Conservation (phyloP, 225 moss, liverwort and hornwort genomes). For the Marchantia paleacea region DNA sequence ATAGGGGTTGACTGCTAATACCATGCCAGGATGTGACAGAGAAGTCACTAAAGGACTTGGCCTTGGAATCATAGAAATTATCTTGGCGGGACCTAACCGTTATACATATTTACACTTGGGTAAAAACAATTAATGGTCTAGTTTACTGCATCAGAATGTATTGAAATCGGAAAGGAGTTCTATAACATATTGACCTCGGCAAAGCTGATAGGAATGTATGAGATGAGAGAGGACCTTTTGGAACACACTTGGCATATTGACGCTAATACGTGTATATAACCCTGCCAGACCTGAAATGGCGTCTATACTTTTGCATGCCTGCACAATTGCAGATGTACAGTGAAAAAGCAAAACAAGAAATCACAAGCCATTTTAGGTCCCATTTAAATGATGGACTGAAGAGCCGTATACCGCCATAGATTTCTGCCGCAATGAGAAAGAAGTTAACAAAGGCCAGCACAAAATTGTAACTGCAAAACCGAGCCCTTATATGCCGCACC, state of each 20-base stretch:
- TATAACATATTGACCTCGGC: not conserved
- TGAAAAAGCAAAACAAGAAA: conserved; percentile 5
- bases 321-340: conserved; percentile 18
- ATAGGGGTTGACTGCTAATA: too few species aligned
- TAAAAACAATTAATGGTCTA: not conserved
- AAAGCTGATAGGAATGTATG: not conserved
- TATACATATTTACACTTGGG: not conserved
- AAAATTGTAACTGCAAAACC: conserved; percentile 24
- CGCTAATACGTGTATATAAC: too few species aligned
- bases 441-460: conserved; percentile 12
- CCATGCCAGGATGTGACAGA: too few species aligned
- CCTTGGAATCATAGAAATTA: not conserved
- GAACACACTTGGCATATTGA: too few species aligned
- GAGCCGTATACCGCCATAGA: conserved; percentile 17
- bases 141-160: not conserved
- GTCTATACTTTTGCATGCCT: conserved; percentile 5
- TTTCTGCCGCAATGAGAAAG: conserved; percentile 17
- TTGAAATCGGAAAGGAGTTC: not conserved
- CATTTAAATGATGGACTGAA: not conserved
- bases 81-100: not conserved
- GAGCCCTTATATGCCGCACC: conserved; percentile 6
- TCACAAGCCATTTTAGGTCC: conserved; percentile 12
- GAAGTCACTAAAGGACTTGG: too few species aligned
- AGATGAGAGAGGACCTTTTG: not conserved
- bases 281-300: conserved; percentile 10